Evolutionary conservation across 305 asterid genomes (phyloP).

Genomic region (Solanum hybrid): DNA sequence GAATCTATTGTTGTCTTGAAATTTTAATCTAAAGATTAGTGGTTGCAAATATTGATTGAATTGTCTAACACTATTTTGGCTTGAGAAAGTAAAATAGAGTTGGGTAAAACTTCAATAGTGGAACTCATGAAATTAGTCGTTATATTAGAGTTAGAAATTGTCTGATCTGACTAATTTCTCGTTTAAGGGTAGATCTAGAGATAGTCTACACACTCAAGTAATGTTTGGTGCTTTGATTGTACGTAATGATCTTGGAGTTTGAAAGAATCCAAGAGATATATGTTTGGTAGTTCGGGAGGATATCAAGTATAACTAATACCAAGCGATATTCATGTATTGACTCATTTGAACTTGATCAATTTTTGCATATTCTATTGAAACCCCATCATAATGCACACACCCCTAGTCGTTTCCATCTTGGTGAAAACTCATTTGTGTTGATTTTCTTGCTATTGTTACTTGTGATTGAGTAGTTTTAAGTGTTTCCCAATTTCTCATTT

Average conservation of each 20-base stretch:
- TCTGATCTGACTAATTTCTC: too few relatives aligned
- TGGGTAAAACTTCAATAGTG: neutral
- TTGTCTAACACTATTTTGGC: neutral
- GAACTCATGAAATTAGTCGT: neutral
- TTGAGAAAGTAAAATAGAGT: neutral
- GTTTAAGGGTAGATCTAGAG: neutral
- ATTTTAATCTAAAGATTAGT: neutral
- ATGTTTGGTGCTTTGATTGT: neutral
- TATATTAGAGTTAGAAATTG: neutral
- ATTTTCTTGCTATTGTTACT: neutral
- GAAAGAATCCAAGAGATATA: neutral
- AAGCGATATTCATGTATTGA: neutral
- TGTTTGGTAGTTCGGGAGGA: neutral
- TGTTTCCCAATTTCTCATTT: neutral
- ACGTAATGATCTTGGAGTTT: neutral
- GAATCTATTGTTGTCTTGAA: neutral
- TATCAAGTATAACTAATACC: neutral
- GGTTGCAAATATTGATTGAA: neutral
- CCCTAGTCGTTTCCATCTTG: neutral
- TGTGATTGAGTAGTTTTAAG: neutral
- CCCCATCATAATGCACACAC: neutral
- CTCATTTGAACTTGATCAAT: neutral
- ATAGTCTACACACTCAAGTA: neutral
- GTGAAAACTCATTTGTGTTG: neutral
- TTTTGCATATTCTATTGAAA: neutral